Conservation (phyloP, 73 alveolate species). For the Tetrahymena elliotti region DNA sequence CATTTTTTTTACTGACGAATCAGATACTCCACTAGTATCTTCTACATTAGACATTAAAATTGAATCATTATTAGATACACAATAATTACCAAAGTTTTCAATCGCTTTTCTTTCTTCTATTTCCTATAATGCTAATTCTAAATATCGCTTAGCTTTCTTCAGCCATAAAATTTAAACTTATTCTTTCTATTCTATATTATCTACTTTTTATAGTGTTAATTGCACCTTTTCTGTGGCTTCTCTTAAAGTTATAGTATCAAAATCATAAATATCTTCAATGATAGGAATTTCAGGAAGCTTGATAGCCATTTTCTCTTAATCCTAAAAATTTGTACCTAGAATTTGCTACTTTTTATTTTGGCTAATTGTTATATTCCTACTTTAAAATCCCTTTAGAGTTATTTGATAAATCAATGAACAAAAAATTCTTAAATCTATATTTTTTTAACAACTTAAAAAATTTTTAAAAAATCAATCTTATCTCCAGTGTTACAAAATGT, state of each 20-base stretch:
- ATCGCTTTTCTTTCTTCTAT: conserved; percentile 27
- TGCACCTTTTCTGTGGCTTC: conserved; percentile 4
- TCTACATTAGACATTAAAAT: conserved; percentile 10
- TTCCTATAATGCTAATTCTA: conserved; percentile 9
- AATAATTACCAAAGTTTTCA: conserved; percentile 17
- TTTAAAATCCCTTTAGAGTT: not conserved
- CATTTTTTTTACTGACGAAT: not conserved
- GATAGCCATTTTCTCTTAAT: not conserved
- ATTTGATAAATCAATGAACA: not conserved
- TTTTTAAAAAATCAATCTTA: not conserved
- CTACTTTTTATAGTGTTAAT: not conserved
- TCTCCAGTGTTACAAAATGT: not conserved
- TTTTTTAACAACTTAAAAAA: not conserved
- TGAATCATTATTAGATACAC: conserved; percentile 1
- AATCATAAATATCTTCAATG: conserved; percentile 26
- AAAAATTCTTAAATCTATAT: not conserved
- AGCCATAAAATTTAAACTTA: conserved; percentile 19
- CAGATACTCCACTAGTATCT: conserved; percentile 16
- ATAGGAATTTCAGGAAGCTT: conserved; percentile 18
- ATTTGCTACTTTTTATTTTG: not conserved
- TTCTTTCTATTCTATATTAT: not conserved
- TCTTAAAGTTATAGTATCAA: conserved; percentile 9
- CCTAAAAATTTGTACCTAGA: not conserved
- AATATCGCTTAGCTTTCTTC: conserved; percentile 7
- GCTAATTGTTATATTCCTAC: not conserved